A percentile compares a stretch with the other conserved stretches of the same genome.
Conservation (phyloP, 768 basidiomycete species). For the Lepiota brunneoincarnata region DNA sequence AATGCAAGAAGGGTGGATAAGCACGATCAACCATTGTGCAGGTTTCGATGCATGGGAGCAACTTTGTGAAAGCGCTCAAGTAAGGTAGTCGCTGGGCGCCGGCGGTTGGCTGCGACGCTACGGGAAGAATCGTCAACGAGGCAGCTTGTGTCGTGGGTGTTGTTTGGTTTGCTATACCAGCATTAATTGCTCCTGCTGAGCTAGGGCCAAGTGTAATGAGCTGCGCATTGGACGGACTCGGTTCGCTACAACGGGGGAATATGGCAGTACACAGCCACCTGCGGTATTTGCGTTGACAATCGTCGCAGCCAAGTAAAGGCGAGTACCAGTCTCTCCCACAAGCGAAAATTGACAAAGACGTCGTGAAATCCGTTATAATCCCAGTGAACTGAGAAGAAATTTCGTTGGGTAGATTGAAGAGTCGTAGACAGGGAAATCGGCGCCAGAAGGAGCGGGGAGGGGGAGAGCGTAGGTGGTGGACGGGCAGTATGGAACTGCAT, state of each 20-base stretch:
- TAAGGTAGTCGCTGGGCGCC: slow-evolving; percentile 49
- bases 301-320: slow-evolving; percentile 70
- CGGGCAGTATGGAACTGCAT: slow-evolving; percentile 76
- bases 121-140: slow-evolving; percentile 47
- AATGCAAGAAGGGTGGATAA: slow-evolving; percentile 72
- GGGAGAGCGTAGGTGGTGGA: slow-evolving; percentile 67
- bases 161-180: slow-evolving; percentile 25
- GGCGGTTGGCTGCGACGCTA: slow-evolving; percentile 30
- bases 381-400: slow-evolving; percentile 45
- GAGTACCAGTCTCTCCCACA: slow-evolving; percentile 84
- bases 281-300: slow-evolving; percentile 72
- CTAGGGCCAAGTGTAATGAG: slow-evolving; percentile 31
- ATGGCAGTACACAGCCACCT: slow-evolving; percentile 75
- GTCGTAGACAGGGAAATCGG: slow-evolving; percentile 8
- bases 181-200: slow-evolving; percentile 31
- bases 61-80: slow-evolving; percentile 48
- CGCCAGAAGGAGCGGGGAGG: slow-evolving; percentile 46
- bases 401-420: slow-evolving; percentile 7
- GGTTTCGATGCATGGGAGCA: slow-evolving; percentile 78
- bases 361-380: slow-evolving; percentile 72
- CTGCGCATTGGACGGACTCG: slow-evolving; percentile 29
- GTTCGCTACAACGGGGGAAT: slow-evolving; percentile 74
- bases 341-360: slow-evolving; percentile 65
- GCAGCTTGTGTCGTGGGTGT: slow-evolving; percentile 31
- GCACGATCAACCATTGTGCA: slow-evolving; percentile 73